Evolutionary conservation across 75 land plant genomes (phyloP).

Genomic region (Ceratopteris richardii): DNA sequence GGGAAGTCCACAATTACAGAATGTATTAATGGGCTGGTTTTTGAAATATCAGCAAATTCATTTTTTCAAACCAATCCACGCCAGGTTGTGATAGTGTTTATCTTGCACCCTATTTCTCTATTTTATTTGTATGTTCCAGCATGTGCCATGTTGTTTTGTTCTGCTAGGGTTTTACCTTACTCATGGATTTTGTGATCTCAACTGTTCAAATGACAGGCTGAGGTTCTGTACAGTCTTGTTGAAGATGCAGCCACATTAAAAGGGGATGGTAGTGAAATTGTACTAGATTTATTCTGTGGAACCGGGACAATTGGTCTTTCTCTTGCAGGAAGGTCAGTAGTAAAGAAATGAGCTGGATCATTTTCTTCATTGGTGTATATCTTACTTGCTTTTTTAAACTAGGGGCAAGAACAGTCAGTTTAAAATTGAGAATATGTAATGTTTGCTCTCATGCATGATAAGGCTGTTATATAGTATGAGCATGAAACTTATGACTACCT

Average conservation of each 20-base stretch:
- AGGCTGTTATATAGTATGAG: too few species aligned
- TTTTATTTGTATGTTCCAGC: too few species aligned
- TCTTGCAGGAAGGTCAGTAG: conserved; percentile 68
- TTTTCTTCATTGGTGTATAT: neutral
- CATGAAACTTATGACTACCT: too few species aligned
- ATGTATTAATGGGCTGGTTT: conserved; percentile 58
- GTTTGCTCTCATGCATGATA: too few species aligned
- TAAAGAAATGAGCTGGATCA: neutral
- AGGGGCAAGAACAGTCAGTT: too few species aligned
- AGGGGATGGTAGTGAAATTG: conserved; percentile 82
- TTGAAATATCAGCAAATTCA: conserved; percentile 94
- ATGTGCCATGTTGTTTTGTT: too few species aligned
- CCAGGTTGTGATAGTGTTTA: conserved; percentile 43
- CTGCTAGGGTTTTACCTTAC: too few species aligned
- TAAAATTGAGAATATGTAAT: too few species aligned
- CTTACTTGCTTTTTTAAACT: neutral
- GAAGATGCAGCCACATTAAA: conserved; percentile 67
- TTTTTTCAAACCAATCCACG: conserved; percentile 91
- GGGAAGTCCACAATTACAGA: conserved; percentile 73
- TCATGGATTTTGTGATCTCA: too few species aligned
- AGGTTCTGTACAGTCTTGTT: conserved; percentile 64
- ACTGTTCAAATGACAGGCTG: conserved; percentile 50
- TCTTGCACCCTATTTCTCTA: too few species aligned
- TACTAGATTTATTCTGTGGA: conserved; percentile 94
- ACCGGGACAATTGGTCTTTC: conserved; percentile 94